These are phyloP conservation scores for Cyclotella distinguenda DNA, from an alignment of 108 stramenopile genomes.

Conservation along the genomic window DNA sequence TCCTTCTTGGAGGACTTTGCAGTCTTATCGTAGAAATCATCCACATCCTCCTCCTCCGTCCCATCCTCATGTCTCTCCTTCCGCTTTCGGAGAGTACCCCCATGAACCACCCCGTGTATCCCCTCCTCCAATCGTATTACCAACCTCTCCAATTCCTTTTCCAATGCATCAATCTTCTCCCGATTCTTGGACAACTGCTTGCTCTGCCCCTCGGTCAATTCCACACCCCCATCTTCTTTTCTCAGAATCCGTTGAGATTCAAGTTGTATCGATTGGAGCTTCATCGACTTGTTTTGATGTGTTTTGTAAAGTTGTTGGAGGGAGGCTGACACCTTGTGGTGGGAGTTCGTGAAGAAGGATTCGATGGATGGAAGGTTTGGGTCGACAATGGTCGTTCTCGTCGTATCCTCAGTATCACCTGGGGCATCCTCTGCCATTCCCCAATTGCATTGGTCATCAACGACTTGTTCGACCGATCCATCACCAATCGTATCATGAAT, in stretches of 20 bases:
- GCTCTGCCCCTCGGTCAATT: slow-evolving; percentile 71
- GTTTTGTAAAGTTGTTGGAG: slow-evolving; percentile 57
- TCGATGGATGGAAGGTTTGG: slow-evolving; percentile 33
- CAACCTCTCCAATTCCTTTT: slow-evolving; percentile 48
- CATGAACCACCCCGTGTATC: slow-evolving; percentile 36
- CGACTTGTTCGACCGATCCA: no score
- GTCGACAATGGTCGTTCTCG: slow-evolving; percentile 9
- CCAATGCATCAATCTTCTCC: slow-evolving; percentile 27
- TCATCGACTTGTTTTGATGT: slow-evolving; percentile 51
- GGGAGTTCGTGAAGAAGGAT: slow-evolving; percentile 22
- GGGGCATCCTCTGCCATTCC: slow-evolving; percentile 40
- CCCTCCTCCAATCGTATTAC: slow-evolving; percentile 47
- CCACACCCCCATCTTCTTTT: slow-evolving; percentile 50
- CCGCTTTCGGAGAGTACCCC: slow-evolving; percentile 5
- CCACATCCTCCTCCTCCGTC: slow-evolving; percentile 48
- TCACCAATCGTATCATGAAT: slow-evolving; percentile 22
- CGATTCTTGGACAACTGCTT: slow-evolving; percentile 55
- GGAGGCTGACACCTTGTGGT: slow-evolving; percentile 51
- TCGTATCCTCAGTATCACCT: slow-evolving; percentile 4
- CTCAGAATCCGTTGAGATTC: slow-evolving; percentile 64
- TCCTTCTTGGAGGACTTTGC: slow-evolving; percentile 9
- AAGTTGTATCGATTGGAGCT: slow-evolving; percentile 58
- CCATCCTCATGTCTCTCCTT: not conserved
- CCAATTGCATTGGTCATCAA: slow-evolving; percentile 56
- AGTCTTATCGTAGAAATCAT: slow-evolving; percentile 67